Percentiles rank a stretch among this genome's conserved stretches.
Conservation (phyloP, 306 rosid genomes). For the Fragaria vesca region DNA sequence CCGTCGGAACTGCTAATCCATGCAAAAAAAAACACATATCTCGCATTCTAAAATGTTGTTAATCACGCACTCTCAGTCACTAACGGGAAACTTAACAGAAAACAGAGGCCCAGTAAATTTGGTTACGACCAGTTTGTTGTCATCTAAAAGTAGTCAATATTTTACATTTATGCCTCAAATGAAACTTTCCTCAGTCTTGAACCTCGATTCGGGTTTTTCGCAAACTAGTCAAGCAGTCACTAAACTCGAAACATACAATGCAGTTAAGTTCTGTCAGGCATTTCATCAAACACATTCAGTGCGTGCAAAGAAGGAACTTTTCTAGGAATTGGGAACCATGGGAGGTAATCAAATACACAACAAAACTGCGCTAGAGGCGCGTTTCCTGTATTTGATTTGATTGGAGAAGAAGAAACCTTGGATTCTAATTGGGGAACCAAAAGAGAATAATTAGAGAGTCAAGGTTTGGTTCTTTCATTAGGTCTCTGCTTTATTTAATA, state of each 20-base stretch:
- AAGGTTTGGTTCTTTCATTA: not conserved
- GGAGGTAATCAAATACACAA: not conserved
- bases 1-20: not conserved
- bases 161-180: not conserved
- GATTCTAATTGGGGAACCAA: not conserved
- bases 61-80: not conserved
- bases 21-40: not conserved
- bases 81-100: not conserved
- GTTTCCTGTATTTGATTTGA: not conserved
- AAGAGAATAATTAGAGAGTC: not conserved
- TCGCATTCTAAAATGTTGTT: not conserved
- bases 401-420: not conserved
- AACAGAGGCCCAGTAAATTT: not conserved
- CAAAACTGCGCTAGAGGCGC: too few relatives aligned
- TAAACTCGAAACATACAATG: not conserved
- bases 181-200: not conserved
- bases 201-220: not conserved
- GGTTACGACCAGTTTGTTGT: not conserved
- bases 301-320: not conserved
- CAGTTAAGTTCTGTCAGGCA: not conserved
- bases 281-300: conserved; percentile 2
- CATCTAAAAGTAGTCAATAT: not conserved
- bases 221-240: not conserved
- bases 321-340: not conserved
- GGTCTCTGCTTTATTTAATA: too few relatives aligned